phyloP scores from a whole-genome alignment of 2,329 filamentous ascomycete species.

The Monilinia vaccinii-corymbosi region DNA sequence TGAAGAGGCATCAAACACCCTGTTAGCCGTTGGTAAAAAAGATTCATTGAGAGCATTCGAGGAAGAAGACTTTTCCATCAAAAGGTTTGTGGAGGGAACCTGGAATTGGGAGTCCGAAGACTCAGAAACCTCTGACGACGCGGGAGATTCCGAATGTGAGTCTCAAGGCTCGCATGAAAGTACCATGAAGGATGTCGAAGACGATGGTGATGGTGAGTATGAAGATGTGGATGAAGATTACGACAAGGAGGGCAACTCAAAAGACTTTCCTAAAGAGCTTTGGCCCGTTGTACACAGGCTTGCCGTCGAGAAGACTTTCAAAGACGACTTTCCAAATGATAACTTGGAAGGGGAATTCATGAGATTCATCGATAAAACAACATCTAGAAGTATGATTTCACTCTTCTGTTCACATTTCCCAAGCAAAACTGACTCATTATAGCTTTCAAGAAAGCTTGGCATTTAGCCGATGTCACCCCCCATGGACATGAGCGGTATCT shows the following conservation, averaged over 20 bases:
- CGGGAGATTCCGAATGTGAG: not conserved
- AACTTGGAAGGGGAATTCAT: slow-evolving; percentile 24
- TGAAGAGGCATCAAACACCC: not conserved
- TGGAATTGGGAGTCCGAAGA: slow-evolving; percentile 12
- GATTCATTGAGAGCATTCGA: slow-evolving; percentile 11
- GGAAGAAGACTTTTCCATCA: slow-evolving; percentile 12
- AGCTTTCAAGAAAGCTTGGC: slow-evolving; percentile 36
- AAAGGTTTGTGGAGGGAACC: slow-evolving; percentile 11
- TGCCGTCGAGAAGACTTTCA: not conserved
- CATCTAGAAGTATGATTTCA: slow-evolving; percentile 23
- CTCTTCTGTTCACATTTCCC: not conserved
- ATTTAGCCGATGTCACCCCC: slow-evolving; percentile 36
- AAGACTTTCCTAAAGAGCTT: not conserved
- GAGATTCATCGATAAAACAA: slow-evolving; percentile 29
- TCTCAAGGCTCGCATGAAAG: too few species aligned
- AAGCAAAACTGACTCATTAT: not conserved
- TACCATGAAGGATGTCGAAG: not conserved
- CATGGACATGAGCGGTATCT: slow-evolving; percentile 32
- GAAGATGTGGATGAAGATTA: not conserved
- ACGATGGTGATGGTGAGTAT: not conserved
- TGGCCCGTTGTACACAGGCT: not conserved
- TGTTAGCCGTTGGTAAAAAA: slow-evolving; percentile 7
- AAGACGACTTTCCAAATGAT: not conserved
- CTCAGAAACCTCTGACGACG: not conserved
- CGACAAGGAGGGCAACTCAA: not conserved